Evolutionary conservation across 192 early-diverging fungal species (phyloP).

Genomic region (Coemansia sp.): DNA sequence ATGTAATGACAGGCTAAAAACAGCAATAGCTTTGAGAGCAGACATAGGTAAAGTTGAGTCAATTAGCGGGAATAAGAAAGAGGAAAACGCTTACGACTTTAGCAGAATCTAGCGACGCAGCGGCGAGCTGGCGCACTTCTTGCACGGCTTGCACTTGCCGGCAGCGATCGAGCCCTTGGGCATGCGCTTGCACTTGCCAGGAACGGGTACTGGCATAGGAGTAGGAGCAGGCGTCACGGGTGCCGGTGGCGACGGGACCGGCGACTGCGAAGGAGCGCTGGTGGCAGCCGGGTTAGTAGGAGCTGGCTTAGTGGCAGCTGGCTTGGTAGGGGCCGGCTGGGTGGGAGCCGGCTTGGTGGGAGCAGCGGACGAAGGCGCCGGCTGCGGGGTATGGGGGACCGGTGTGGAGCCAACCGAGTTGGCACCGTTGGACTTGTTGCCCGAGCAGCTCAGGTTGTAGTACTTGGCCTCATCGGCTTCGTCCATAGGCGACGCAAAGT

Average conservation of each 20-base stretch:
- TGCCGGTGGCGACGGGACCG: not conserved
- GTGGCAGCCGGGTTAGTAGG: not conserved
- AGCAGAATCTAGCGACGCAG: slow-evolving; percentile 29
- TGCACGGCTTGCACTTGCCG: slow-evolving; percentile 58
- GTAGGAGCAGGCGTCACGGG: slow-evolving; percentile 1
- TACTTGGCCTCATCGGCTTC: slow-evolving; percentile 9
- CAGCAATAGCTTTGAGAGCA: not conserved
- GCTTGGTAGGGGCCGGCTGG: not conserved
- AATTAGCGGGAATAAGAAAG: not conserved
- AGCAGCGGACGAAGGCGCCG: not conserved
- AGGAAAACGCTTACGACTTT: not conserved
- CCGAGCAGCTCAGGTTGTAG: slow-evolving; percentile 39
- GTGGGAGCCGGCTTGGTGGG: not conserved
- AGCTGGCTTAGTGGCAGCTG: not conserved
- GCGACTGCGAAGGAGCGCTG: not conserved
- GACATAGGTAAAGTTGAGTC: not conserved
- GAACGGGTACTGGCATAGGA: not conserved
- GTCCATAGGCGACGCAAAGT: slow-evolving; percentile 45
- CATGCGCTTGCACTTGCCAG: slow-evolving; percentile 56
- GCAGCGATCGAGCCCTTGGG: slow-evolving; percentile 56
- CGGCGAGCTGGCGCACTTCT: slow-evolving; percentile 40
- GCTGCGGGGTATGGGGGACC: slow-evolving; percentile 18
- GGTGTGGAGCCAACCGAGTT: slow-evolving; percentile 2
- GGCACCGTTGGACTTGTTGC: slow-evolving; percentile 30
- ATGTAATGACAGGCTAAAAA: no score